Evolutionary conservation across 345 rosid species (phyloP).

Genomic region (Trapa incisa): DNA sequence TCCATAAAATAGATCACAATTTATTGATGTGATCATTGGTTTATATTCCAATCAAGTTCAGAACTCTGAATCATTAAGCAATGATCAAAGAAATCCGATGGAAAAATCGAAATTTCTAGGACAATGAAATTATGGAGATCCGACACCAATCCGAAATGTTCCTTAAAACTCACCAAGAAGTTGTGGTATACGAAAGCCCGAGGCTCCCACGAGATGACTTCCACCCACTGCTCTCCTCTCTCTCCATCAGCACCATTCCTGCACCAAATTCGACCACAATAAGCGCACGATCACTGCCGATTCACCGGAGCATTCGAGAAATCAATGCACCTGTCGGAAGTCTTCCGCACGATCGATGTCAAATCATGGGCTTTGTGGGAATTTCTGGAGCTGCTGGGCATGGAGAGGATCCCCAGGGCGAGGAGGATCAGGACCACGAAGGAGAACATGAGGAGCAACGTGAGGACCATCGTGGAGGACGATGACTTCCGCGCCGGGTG

Average conservation of each 20-base stretch:
- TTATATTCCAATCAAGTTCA: neutral
- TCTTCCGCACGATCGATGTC: conserved; percentile 27
- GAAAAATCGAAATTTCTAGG: neutral
- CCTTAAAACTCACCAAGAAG: conserved; percentile 52
- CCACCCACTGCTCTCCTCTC: conserved; percentile 60
- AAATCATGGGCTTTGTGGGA: conserved; percentile 55
- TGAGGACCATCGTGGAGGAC: conserved; percentile 37
- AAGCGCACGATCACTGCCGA: conserved; percentile 2
- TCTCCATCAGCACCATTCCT: conserved; percentile 37
- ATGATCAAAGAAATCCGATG: neutral
- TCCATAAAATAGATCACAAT: neutral
- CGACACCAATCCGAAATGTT: neutral
- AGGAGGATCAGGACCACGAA: conserved; percentile 61
- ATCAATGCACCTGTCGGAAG: neutral
- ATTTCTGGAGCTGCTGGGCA: conserved; percentile 28
- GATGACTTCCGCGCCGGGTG: conserved; percentile 42
- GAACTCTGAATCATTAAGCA: neutral
- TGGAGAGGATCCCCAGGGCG: conserved; percentile 55
- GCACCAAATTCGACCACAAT: conserved; percentile 5
- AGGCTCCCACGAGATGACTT: conserved; percentile 93
- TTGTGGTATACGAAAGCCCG: conserved; percentile 76
- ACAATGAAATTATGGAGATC: neutral
- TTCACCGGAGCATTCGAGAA: neutral
- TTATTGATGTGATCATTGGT: neutral
- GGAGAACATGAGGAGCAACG: conserved; percentile 49